These are phyloP conservation scores for Pichia exigua DNA, from an alignment of 805 yeast species.

Conservation along the genomic window DNA sequence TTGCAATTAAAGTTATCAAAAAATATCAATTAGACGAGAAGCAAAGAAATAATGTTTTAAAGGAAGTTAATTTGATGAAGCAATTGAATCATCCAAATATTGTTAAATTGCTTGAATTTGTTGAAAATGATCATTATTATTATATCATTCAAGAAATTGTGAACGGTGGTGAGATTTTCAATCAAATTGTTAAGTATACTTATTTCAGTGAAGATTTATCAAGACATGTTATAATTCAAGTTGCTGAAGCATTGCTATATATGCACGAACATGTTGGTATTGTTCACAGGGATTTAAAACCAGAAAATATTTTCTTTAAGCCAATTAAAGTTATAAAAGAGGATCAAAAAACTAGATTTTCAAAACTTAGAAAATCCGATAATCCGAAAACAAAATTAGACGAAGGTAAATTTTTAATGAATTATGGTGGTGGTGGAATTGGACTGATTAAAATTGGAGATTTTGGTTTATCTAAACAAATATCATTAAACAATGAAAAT, in stretches of 20 bases:
- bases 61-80: constrained; percentile 73
- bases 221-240: constrained; percentile 65
- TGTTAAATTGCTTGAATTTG: constrained; percentile 56
- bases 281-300: constrained; percentile 79
- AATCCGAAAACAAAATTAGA: constrained; percentile 65
- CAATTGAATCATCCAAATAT: constrained; percentile 57
- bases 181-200: constrained; percentile 69
- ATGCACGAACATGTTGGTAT: constrained; percentile 68
- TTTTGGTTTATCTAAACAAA: constrained; percentile 88
- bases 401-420: constrained; percentile 78
- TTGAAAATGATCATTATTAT: constrained; percentile 53
- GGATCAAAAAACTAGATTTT: constrained; percentile 29
- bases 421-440: constrained; percentile 87
- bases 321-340: constrained; percentile 40
- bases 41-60: constrained; percentile 62
- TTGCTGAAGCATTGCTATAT: constrained; percentile 60
- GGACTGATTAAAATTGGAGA: constrained; percentile 90
- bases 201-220: constrained; percentile 68
- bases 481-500: constrained; percentile 58
- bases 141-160: constrained; percentile 67
- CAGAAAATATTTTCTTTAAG: constrained; percentile 64
- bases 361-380: constrained; percentile 50
- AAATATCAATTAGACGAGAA: constrained; percentile 58
- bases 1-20: constrained; percentile 55
- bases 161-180: constrained; percentile 76